Evolutionary conservation across 441 rosid genomes (phyloP), one percentile per base, ranked within the genome.

Genomic region (Brassica balearica): DNA sequence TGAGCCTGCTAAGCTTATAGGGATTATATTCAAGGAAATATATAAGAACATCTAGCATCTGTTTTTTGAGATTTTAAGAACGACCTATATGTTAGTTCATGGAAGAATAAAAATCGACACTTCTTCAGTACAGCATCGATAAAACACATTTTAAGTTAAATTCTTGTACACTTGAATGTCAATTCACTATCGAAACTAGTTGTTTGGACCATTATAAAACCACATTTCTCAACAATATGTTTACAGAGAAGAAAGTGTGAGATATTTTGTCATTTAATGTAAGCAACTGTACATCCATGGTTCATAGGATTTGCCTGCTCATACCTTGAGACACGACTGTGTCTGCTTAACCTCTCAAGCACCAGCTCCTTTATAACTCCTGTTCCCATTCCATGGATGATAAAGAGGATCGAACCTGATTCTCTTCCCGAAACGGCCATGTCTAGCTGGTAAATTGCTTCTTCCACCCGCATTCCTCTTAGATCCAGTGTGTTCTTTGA

Each of bases 241-340:
- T 59, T 43, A 68, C 62, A 36, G 14, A 72, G 12, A 72, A 56
- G 1, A 65, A 12, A 14, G 32, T 67, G 56, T 14, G 11, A n/a
- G 48, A 32, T 6, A 32, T 8, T 17, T 43, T 48, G 6, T 62
- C 65, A 93, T 48, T 87, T 92, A 77, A 95, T 89, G 80, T 88
- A 92, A 65, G 93, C 98, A 80, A 93, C 93, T 69, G 97, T 95
- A 82, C 98, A 92, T 9, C 97, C 98, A 82, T 89, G 85, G 84
- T 93, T 93, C 83, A 84, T 76, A 19, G 97, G 90, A 85, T 88
- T 88, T 79, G 91, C 97, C 60, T 89, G 89, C 72, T 93, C 94
- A 74, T 82, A 85, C 77, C 88, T 91, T 68, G 77, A 78, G 59
- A 92, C 91, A 2, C 88, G 91, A 4, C 87, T 87, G 82, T 91